Base-by-base conservation (phyloP, 2,329 filamentous ascomycete genomes). In the Aspergillus pseudoviridinutans region DNA sequence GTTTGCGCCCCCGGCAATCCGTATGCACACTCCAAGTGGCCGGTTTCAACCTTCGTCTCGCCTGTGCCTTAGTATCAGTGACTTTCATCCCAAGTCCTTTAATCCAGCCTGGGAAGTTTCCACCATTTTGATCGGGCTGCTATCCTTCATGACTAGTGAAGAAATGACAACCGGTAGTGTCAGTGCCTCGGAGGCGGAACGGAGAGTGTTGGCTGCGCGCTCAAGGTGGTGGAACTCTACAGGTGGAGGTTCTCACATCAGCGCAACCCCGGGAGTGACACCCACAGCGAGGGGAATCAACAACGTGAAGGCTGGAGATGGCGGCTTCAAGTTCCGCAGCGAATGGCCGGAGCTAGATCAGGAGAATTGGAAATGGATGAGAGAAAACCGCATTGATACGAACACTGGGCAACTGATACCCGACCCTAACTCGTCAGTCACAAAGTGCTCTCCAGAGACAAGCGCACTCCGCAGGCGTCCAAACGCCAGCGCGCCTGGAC, bases 21-120 rank as follows among this genome's bases (percentile, higher is more conserved):
- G 93, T 71, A 99, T 99, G 94, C 94, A 97, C 80, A 99, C 94
- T 0, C 94, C 94, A 1, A 93, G 89, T 12, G 94, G 94, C 58
- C 90, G 94, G 70, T 99, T 99, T 78, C 91, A 96, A 73, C 91
- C 92, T 2, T 94, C 89, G 1, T 92, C 91, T 14, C 86, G 94
- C 51, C 85, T 99, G 24, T 99, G 94, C 70, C 87, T 99, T 50
- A 95, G 90, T 71, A 99, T 99, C 69, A 93, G 88, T 67, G 94
- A 99, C 73, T 99, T 97, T 77, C 94, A 99, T 72, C 94, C 94
- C 3, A 96, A 96, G 75, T 93, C 89, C 28, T 99, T 97, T 81
- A 99, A 99, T 73, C 94, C 94, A 1, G 92, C 94, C 1, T 99
- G 94, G 94, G 93, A 96, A 71, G 94, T 99, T 7, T 93, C 89